A percentile compares a stretch with the other conserved stretches of the same genome.
Evolutionary conservation across 1,284 basidiomycete genomes (phyloP).

Genomic region (Sporisorium exsertum): DNA sequence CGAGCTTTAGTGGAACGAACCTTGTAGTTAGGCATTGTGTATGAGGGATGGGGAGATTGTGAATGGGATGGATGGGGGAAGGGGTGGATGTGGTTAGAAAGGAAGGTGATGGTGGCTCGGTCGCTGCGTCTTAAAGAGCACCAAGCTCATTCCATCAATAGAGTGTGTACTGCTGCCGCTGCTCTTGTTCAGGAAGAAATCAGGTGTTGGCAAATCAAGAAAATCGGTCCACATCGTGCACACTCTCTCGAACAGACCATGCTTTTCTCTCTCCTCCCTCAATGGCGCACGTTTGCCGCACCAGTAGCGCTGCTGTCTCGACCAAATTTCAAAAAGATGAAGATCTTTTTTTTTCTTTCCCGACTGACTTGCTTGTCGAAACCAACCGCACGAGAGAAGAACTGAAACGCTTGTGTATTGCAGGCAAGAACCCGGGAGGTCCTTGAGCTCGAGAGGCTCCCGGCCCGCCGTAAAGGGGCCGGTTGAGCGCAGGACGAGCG

Average conservation of each 20-base stretch:
- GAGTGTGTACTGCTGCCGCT: neutral
- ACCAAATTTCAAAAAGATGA: neutral
- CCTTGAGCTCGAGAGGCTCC: no score
- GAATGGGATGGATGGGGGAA: conserved; percentile 7
- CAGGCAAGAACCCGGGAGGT: no score
- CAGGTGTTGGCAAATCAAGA: conserved; percentile 23
- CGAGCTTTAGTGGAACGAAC: conserved; percentile 11
- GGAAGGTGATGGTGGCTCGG: conserved; percentile 5
- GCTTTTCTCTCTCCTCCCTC: neutral
- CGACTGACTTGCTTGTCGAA: no score
- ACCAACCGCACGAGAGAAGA: no score
- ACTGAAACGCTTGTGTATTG: no score
- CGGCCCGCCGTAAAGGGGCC: no score
- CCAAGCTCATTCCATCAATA: no score
- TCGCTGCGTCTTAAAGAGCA: neutral
- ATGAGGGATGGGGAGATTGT: neutral
- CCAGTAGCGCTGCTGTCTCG: neutral
- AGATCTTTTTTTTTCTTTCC: conserved; percentile 5
- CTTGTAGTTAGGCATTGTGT: conserved; percentile 63
- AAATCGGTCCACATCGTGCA: conserved; percentile 15
- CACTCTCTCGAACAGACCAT: conserved; percentile 19
- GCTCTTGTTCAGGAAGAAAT: conserved; percentile 15
- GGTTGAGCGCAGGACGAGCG: no score
- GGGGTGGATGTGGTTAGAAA: conserved; percentile 24
- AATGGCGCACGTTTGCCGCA: conserved; percentile 27